A percentile compares a stretch with the other conserved stretches of the same genome.
These are phyloP conservation scores for Chondrus crispus DNA, from an alignment of 23 red algal genomes.

Conservation along the genomic window DNA sequence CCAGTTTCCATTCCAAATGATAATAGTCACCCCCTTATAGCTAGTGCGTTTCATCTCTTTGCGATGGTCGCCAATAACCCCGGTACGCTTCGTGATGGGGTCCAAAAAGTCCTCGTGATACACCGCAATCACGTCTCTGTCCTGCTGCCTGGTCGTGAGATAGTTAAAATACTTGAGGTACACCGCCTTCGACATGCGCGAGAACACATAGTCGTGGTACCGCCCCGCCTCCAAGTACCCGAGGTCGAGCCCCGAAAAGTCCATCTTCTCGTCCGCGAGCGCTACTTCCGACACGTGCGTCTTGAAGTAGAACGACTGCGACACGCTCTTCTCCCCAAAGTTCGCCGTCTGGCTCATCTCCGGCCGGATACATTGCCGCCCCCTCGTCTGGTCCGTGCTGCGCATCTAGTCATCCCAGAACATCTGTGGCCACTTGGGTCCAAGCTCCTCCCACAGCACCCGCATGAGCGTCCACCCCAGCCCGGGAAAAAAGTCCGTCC, in stretches of 20 bases:
- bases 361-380: conserved; percentile 62
- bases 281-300: conserved; percentile 49
- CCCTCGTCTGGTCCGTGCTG: not conserved
- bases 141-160: conserved; percentile 4
- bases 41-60: conserved; percentile 43
- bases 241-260: conserved; percentile 21
- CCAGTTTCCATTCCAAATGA: conserved; percentile 66
- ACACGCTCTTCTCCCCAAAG: conserved; percentile 56
- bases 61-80: conserved; percentile 62
- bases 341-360: conserved; percentile 65
- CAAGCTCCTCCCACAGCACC: conserved; percentile 46
- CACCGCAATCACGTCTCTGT: conserved; percentile 43
- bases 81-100: conserved; percentile 33
- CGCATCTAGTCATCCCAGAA: conserved; percentile 81
- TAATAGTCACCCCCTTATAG: conserved; percentile 57
- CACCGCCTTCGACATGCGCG: conserved; percentile 31
- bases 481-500: conserved; percentile 74
- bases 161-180: conserved; percentile 58
- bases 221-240: conserved; percentile 15
- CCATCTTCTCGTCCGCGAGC: not conserved
- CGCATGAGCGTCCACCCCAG: conserved; percentile 69
- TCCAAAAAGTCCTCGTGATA: conserved; percentile 45
- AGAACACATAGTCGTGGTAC: conserved; percentile 46
- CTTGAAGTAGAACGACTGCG: conserved; percentile 40
- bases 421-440: conserved; percentile 46